Evolutionary conservation across 2,329 filamentous ascomycete species (phyloP), one percentile per base, ranked within the genome.

Genomic region (Alternaria sp.): DNA sequence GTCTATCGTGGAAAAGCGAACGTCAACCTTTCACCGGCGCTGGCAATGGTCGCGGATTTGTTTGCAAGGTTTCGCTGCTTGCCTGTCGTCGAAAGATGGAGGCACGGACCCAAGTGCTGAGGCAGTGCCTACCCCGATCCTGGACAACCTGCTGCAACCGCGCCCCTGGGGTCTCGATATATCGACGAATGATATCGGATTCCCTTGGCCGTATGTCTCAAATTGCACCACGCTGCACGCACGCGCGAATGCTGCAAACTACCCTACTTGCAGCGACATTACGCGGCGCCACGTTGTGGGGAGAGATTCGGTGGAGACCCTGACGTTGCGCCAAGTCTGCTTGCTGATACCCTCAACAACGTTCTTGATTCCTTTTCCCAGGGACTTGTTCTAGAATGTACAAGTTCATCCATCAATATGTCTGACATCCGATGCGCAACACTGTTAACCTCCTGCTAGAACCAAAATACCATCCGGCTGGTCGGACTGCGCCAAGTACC

Each of bases 271-370:
- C 50, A 55, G 30, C 33, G 56, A 47, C 61, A 59, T 57, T 63
- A 59, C 46, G 56, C 63, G 60, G 63, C 63, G 60, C 63, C 53
- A 51, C 56, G 46, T 20, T 63, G 43, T 43, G 45, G 21, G 53
- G 47, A 43, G 50, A 47, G 53, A 47, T 18, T 30, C 37, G 56
- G 61, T 57, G 63, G 49, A 55, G 51, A 56, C 44, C 41, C 53
- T 57, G 60, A 60, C 55, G 51, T 59, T 60, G 63, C 50, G 63
- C 63, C 63, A 65, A 65, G 63, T 50, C 43, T 23, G 28, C 55
- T 14, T 15, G 18, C 30, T 25, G 15, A 45, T 25, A 28, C 25
- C 21, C 26, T 15, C 47, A 28, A 50, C 11, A 30, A 14, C 14
- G 8, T 5, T 25, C 26, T 30, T 21, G 2, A 21, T 21, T 33